These are phyloP conservation scores for Mollisia scopiformis DNA, from an alignment of 2,329 filamentous ascomycete species.

Conservation along the genomic window DNA sequence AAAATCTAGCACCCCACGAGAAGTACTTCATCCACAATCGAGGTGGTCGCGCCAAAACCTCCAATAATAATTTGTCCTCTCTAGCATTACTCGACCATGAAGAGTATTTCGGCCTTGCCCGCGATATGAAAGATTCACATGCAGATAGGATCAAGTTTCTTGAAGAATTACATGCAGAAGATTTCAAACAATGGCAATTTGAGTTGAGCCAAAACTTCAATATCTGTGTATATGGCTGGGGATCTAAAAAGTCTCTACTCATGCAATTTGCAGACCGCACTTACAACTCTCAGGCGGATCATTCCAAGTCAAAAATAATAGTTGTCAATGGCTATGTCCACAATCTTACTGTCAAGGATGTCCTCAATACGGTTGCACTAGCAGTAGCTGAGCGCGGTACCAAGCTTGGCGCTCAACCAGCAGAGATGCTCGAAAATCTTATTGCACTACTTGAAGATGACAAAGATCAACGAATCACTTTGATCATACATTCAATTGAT, in stretches of 20 bases:
- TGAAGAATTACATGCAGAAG: constrained; percentile 73
- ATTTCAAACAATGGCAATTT: constrained; percentile 91
- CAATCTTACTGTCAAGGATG: constrained; percentile 67
- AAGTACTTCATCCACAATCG: constrained; percentile 93
- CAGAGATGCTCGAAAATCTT: constrained; percentile 69
- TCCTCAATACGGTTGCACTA: constrained; percentile 69
- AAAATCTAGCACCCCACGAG: constrained; percentile 84
- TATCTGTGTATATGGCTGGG: constrained; percentile 89
- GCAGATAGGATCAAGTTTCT: constrained; percentile 71
- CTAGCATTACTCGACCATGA: constrained; percentile 84
- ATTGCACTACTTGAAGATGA: constrained; percentile 60
- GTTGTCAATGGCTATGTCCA: constrained; percentile 85
- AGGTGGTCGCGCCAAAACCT: constrained; percentile 79
- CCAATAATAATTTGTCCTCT: constrained; percentile 79
- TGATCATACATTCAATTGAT: constrained; percentile 89
- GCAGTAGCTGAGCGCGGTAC: constrained; percentile 54
- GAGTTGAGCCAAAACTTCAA: constrained; percentile 87
- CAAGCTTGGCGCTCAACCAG: constrained; percentile 53
- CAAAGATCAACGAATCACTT: constrained; percentile 53
- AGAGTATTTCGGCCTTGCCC: constrained; percentile 78
- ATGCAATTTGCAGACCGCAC: constrained; percentile 75
- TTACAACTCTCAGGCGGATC: constrained; percentile 47
- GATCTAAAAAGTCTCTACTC: constrained; percentile 80
- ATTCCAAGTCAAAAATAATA: constrained; percentile 60
- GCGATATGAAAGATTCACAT: constrained; percentile 68